Percentiles rank a stretch among this genome's conserved stretches.
phyloP scores from a whole-genome alignment of 352 stramenopile species.

The Elongisporangium undulatum region DNA sequence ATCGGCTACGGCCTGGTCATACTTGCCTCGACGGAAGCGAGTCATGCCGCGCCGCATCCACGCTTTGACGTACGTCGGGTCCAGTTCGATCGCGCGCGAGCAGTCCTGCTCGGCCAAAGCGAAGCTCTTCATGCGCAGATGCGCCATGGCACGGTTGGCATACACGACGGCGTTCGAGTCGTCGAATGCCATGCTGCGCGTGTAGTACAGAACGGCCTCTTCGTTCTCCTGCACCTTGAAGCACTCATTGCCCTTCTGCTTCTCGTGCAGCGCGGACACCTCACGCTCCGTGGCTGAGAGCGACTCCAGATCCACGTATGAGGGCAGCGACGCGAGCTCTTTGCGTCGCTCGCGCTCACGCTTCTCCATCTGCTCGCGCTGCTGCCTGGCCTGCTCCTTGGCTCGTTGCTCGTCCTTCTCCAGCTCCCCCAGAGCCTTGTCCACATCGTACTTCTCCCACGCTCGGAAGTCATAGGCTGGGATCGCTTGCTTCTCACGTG shows the following conservation, averaged over 20 bases:
- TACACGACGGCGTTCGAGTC: slow-evolving; percentile 74
- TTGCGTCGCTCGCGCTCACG: slow-evolving; percentile 39
- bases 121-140: slow-evolving; percentile 82
- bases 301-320: slow-evolving; percentile 49
- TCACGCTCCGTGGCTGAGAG: slow-evolving; percentile 45
- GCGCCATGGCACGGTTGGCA: slow-evolving; percentile 83
- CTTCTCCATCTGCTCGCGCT: slow-evolving; percentile 29
- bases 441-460: slow-evolving; percentile 91
- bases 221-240: slow-evolving; percentile 85
- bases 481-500: slow-evolving; percentile 28
- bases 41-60: slow-evolving; percentile 86
- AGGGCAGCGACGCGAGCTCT: slow-evolving; percentile 53
- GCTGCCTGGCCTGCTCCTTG: slow-evolving; percentile 26
- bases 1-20: slow-evolving; percentile 74
- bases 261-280: slow-evolving; percentile 73
- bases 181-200: slow-evolving; percentile 82
- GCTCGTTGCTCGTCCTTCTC: slow-evolving; percentile 45
- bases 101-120: slow-evolving; percentile 86
- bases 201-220: slow-evolving; percentile 86
- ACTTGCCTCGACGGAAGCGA: slow-evolving; percentile 83
- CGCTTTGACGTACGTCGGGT: slow-evolving; percentile 86
- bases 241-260: slow-evolving; percentile 93
- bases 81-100: slow-evolving; percentile 60
- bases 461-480: slow-evolving; percentile 88
- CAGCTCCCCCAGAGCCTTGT: slow-evolving; percentile 69